Conservation (phyloP, 2,329 filamentous ascomycete species). For the Beauveria sp. region DNA sequence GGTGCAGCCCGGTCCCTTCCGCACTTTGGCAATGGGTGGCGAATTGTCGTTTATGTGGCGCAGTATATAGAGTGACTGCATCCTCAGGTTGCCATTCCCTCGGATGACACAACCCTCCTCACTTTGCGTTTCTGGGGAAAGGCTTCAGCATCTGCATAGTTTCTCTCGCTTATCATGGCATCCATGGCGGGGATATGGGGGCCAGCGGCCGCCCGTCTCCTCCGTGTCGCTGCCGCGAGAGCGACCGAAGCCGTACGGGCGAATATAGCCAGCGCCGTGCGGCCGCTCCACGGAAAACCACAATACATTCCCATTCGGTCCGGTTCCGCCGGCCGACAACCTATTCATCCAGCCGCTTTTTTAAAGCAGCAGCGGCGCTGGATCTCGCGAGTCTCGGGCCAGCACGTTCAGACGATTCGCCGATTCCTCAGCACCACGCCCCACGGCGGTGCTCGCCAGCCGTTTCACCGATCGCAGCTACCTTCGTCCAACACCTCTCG, state of each 20-base stretch:
- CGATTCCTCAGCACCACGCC: conserved; percentile 41
- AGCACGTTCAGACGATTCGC: conserved; percentile 38
- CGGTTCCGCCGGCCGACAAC: conserved; percentile 35
- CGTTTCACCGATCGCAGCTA: conserved; percentile 41
- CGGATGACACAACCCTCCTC: conserved; percentile 14
- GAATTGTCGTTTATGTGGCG: conserved; percentile 15
- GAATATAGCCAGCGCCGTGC: conserved; percentile 38
- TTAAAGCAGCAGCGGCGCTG: conserved; percentile 45
- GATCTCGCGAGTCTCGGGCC: conserved; percentile 37
- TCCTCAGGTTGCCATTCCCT: conserved; percentile 9
- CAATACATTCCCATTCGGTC: conserved; percentile 38
- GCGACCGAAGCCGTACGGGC: conserved; percentile 43
- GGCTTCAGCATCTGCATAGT: conserved; percentile 15
- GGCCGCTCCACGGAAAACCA: conserved; percentile 37
- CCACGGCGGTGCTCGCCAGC: conserved; percentile 14
- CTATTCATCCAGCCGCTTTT: conserved; percentile 45
- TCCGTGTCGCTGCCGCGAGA: conserved; percentile 44
- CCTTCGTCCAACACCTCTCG: conserved; percentile 41
- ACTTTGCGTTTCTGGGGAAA: conserved; percentile 15
- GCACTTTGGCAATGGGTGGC: conserved; percentile 17
- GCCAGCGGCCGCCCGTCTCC: conserved; percentile 45
- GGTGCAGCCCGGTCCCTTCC: conserved; percentile 23
- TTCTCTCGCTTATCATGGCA: conserved; percentile 37
- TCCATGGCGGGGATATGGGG: conserved; percentile 50
- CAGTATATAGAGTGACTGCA: conserved; percentile 13